A percentile compares a stretch with the other conserved stretches of the same genome.
Evolutionary conservation across 2,329 filamentous ascomycete species (phyloP).

Genomic region (Neospermospora avenae): DNA sequence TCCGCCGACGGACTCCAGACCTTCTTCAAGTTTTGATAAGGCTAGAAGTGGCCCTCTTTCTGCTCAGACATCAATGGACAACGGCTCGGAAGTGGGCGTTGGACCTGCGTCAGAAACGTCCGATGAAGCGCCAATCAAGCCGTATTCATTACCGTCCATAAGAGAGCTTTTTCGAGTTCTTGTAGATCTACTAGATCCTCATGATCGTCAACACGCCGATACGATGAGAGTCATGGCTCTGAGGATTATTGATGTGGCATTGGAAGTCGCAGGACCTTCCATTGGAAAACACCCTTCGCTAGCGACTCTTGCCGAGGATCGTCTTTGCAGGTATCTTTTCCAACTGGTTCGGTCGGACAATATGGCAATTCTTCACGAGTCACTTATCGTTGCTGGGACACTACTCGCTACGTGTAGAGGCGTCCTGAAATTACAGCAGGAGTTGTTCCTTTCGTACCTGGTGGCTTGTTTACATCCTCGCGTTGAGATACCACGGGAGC

Average conservation of each 20-base stretch:
- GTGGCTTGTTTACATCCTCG: slow-evolving; percentile 90
- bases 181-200: slow-evolving; percentile 89
- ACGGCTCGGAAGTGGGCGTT: slow-evolving; percentile 28
- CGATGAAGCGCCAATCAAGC: slow-evolving; percentile 60
- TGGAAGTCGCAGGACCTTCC: slow-evolving; percentile 93
- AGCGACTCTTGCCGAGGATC: slow-evolving; percentile 84
- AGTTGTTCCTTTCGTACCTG: slow-evolving; percentile 90
- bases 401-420: slow-evolving; percentile 85
- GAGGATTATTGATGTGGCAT: slow-evolving; percentile 92
- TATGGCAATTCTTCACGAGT: slow-evolving; percentile 90
- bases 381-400: slow-evolving; percentile 86
- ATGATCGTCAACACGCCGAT: slow-evolving; percentile 89
- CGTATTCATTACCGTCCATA: slow-evolving; percentile 92
- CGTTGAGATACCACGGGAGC: slow-evolving; percentile 89
- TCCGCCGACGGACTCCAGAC: slow-evolving; percentile 35
- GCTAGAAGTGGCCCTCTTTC: slow-evolving; percentile 21
- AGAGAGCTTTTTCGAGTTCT: slow-evolving; percentile 90
- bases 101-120: slow-evolving; percentile 32
- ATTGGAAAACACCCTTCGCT: slow-evolving; percentile 90
- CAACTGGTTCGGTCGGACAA: slow-evolving; percentile 96
- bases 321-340: slow-evolving; percentile 89
- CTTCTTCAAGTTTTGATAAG: slow-evolving; percentile 44
- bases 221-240: slow-evolving; percentile 96
- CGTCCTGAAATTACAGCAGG: slow-evolving; percentile 92
- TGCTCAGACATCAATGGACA: slow-evolving; percentile 24